These are phyloP conservation scores for Sapria himalayana DNA, from an alignment of 345 rosid species.

Conservation along the genomic window DNA sequence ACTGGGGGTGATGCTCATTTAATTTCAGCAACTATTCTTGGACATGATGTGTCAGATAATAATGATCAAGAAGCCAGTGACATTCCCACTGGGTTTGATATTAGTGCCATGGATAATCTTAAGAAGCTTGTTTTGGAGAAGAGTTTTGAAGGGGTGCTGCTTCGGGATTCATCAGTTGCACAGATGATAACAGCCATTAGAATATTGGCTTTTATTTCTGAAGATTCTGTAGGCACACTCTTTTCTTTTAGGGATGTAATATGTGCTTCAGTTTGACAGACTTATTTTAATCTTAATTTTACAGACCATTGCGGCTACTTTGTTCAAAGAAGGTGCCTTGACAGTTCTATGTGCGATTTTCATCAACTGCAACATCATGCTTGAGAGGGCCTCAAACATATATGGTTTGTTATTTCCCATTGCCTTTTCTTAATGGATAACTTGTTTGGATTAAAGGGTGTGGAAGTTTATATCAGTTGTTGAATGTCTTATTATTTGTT, in stretches of 20 bases:
- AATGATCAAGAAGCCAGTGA: conserved; percentile 52
- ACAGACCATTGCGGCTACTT: conserved; percentile 68
- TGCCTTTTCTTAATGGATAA: conserved; percentile 2
- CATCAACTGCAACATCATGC: conserved; percentile 84
- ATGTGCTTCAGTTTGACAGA: conserved; percentile 2
- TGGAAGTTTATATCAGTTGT: conserved; percentile 1
- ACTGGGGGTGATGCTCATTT: conserved; percentile 88
- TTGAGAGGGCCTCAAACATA: conserved; percentile 79
- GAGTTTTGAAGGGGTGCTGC: conserved; percentile 66
- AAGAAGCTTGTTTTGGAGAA: conserved; percentile 57
- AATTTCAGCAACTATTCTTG: conserved; percentile 55
- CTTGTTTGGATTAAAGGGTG: background rate
- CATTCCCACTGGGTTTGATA: conserved; percentile 49
- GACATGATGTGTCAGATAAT: conserved; percentile 51
- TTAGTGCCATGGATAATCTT: conserved; percentile 73
- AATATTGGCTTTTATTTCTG: conserved; percentile 68
- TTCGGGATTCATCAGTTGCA: conserved; percentile 68
- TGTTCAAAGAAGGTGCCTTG: conserved; percentile 79
- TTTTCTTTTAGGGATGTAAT: background rate
- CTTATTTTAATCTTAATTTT: conserved; percentile 11
- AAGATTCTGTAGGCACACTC: conserved; percentile 47
- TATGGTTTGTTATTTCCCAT: conserved; percentile 30
- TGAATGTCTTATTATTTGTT: background rate
- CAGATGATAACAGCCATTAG: conserved; percentile 86
- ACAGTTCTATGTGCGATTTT: conserved; percentile 57